Conservation (phyloP, 495 filamentous ascomycete genomes). For the Aspergillus olivimuriae region DNA sequence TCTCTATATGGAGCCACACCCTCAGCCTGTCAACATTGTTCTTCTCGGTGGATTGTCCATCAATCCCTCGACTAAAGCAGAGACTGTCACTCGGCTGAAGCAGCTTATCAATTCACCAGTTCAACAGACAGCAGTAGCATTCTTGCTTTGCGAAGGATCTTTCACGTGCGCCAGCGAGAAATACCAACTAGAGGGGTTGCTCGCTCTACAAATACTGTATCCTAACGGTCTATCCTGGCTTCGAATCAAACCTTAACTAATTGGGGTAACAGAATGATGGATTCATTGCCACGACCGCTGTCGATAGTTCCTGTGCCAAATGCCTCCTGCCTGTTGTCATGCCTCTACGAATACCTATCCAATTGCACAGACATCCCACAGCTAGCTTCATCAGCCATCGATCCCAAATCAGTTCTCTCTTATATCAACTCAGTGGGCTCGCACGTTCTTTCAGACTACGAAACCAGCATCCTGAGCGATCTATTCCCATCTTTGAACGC, state of each 20-base stretch:
- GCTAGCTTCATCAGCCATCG: constrained; percentile 17
- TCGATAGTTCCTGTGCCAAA: constrained; percentile 31
- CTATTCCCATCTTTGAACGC: constrained; percentile 40
- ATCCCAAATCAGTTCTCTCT: constrained; percentile 33
- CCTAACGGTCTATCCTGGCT: no score
- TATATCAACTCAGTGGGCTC: constrained; percentile 29
- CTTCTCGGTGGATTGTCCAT: constrained; percentile 48
- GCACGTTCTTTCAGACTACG: constrained; percentile 30
- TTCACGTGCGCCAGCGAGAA: constrained; percentile 11
- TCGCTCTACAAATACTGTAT: constrained; percentile 29
- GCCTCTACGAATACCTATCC: constrained; percentile 22
- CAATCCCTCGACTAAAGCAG: constrained; percentile 13
- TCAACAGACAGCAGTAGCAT: constrained; percentile 42
- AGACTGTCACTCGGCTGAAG: constrained; percentile 36
- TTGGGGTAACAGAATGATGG: constrained; percentile 17
- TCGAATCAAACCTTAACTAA: no score
- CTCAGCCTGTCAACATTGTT: constrained; percentile 36
- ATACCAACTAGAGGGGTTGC: constrained; percentile 16
- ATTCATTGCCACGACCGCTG: constrained; percentile 10
- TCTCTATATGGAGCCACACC: constrained; percentile 1
- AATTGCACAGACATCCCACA: constrained; percentile 7
- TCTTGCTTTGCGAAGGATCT: constrained; percentile 38
- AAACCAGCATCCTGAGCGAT: constrained; percentile 43
- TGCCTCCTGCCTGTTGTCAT: constrained; percentile 18
- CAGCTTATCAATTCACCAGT: constrained; percentile 34